A percentile compares a stretch with the other conserved stretches of the same genome.
These are phyloP conservation scores for Candida silvicultrix DNA, from an alignment of 805 yeast species.

Conservation along the genomic window DNA sequence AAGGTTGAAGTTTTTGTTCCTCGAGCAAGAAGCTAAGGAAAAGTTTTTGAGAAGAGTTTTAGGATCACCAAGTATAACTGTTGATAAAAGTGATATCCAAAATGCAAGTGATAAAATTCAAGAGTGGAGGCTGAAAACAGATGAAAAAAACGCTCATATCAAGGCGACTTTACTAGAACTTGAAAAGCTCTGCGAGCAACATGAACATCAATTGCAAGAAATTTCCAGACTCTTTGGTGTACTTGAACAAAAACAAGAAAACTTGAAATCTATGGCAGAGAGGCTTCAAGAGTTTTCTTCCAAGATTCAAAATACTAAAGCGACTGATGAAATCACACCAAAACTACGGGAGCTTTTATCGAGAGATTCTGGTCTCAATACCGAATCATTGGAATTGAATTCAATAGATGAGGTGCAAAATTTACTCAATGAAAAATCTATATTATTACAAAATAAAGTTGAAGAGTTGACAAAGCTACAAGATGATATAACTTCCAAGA, in stretches of 20 bases:
- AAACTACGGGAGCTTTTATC: not conserved
- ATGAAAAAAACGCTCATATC: conserved; percentile 1
- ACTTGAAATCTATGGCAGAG: not conserved
- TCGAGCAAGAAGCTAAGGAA: conserved; percentile 70
- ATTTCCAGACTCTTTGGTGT: not conserved
- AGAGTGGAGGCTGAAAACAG: conserved; percentile 17
- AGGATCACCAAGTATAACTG: conserved; percentile 22
- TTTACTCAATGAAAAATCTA: not conserved
- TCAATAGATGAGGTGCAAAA: not conserved
- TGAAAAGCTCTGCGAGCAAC: conserved; percentile 5
- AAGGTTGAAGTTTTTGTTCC: conserved; percentile 54
- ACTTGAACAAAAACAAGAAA: not conserved
- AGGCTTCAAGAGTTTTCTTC: too few species aligned
- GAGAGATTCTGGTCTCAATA: not conserved
- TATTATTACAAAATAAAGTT: too few species aligned
- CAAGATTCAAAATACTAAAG: not conserved
- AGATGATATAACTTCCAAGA: not conserved
- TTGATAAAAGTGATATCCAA: conserved; percentile 29
- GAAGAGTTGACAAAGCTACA: not conserved
- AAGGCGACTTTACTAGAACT: conserved; percentile 12
- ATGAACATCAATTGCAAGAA: conserved; percentile 11
- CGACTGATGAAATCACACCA: not conserved
- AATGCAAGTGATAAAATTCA: conserved; percentile 22
- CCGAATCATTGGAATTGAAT: not conserved
- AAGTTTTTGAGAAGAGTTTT: conserved; percentile 51